Base-by-base conservation (phyloP, 2,329 filamentous ascomycete genomes). In the Tolypocladium paradoxum region DNA sequence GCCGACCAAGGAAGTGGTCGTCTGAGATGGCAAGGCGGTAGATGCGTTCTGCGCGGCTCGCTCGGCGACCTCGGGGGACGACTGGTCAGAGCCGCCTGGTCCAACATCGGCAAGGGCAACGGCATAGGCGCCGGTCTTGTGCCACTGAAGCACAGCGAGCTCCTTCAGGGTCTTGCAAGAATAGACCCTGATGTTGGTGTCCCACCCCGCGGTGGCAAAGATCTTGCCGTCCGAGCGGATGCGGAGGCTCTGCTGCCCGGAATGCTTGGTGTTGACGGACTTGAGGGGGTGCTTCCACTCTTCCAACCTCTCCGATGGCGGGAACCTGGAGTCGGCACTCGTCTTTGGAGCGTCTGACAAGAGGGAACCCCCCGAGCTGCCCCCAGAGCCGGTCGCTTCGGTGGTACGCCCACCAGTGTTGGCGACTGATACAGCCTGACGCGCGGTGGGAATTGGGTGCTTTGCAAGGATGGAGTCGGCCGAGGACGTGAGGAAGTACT, bases 141-240 rank as follows among this genome's bases (percentile, higher is more conserved):
- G 93, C 92, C 92, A 97, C 69, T 95, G 95, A 57, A 97, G 72
- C 52, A 96, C 90, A 0, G 92, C 93, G 12, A 97, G 70, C 68
- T 97, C 91, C 63, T 85, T 88, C 75, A 97, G 77, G 0, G 83
- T 87, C 68, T 86, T 90, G 48, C 78, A 72, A 3, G 86, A 87
- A 68, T 97, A 99, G 1, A 97, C 83, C 9, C 93, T 77, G 1
- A 91, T 75, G 48, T 84, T 82, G 1, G 83, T 79, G 67, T 99
- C 93, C 93, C 93, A 99, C 4, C 93, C 93, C 0, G 89, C 92
- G 0, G 92, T 97, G 3, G 87, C 89, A 58, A 96, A 87, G 4
- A 99, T 78, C 57, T 81, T 85, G 3, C 84, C 87, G 66, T 99
- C 93, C 2, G 83, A 85, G 16, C 93, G 82, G 27, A 96, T 77